phyloP scores from a whole-genome alignment of 2,329 filamentous ascomycete species.

The Botrytis fabae region DNA sequence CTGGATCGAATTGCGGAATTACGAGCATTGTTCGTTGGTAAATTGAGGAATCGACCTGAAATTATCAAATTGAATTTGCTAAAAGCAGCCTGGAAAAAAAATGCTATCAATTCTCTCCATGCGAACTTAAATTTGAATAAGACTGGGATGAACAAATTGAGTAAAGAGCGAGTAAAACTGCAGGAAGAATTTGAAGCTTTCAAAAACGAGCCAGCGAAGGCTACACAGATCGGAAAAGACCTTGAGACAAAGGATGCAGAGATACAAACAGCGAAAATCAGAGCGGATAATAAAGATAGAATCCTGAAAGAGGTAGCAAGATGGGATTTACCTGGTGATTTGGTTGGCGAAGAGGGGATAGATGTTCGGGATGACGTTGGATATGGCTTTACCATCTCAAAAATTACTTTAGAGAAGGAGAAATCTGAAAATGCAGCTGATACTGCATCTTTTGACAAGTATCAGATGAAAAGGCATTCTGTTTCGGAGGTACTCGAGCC shows the following conservation, averaged over 20 bases:
- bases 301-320: background rate
- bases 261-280: background rate
- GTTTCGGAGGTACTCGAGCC: background rate
- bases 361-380: background rate
- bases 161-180: accelerated
- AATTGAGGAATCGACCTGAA: accelerated
- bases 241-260: accelerated
- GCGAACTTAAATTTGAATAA: background rate
- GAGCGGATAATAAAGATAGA: background rate
- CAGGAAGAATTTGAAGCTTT: accelerated
- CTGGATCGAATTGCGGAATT: background rate
- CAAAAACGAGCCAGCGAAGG: background rate
- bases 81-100: background rate
- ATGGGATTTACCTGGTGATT: background rate
- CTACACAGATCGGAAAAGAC: background rate
- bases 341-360: accelerated
- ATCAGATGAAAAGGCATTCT: accelerated
- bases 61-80: accelerated
- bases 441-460: background rate
- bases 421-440: accelerated
- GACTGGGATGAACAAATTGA: background rate
- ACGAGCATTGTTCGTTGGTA: background rate
- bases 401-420: background rate
- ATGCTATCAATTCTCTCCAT: accelerated
- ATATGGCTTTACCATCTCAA: background rate